phyloP scores from a whole-genome alignment of 805 yeast species.

The Ogataea paradorogensis region DNA sequence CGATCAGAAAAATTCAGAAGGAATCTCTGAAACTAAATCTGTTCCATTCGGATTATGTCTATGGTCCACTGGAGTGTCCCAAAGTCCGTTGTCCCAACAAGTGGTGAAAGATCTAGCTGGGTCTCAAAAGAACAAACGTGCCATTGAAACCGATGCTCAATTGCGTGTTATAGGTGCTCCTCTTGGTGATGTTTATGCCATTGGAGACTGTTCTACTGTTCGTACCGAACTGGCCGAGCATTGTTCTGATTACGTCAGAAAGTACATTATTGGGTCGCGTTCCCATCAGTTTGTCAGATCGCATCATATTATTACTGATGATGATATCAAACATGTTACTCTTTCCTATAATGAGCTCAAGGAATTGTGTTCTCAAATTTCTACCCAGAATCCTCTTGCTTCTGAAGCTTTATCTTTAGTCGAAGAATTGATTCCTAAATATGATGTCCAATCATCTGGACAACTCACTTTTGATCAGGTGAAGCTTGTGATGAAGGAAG shows the following conservation, averaged over 20 bases:
- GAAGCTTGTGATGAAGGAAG: conserved; percentile 46
- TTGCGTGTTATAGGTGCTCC: conserved; percentile 68
- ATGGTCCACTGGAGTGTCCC: conserved; percentile 78
- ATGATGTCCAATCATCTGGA: conserved; percentile 47
- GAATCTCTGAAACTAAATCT: conserved; percentile 42
- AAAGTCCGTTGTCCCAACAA: conserved; percentile 56
- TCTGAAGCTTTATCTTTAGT: conserved; percentile 51
- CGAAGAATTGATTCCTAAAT: conserved; percentile 50
- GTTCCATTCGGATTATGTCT: conserved; percentile 66
- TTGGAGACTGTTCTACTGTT: conserved; percentile 70
- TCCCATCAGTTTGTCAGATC: conserved; percentile 33
- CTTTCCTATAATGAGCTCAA: conserved; percentile 47
- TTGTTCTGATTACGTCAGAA: conserved; percentile 49
- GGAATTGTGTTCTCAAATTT: conserved; percentile 46
- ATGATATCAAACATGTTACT: conserved; percentile 47
- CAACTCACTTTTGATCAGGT: conserved; percentile 52
- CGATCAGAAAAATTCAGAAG: conserved; percentile 43
- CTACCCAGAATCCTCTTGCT: conserved; percentile 55
- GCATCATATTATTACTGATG: conserved; percentile 41
- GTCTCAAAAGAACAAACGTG: conserved; percentile 58
- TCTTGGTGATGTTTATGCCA: conserved; percentile 63
- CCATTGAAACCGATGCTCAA: conserved; percentile 76
- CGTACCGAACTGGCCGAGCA: conserved; percentile 58
- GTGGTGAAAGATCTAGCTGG: conserved; percentile 47
- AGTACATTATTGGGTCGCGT: conserved; percentile 43